Percentiles rank a stretch among this genome's conserved stretches.
Evolutionary conservation across 2,329 filamentous ascomycete genomes (phyloP).

Genomic region (Rugonectria rugulosa): DNA sequence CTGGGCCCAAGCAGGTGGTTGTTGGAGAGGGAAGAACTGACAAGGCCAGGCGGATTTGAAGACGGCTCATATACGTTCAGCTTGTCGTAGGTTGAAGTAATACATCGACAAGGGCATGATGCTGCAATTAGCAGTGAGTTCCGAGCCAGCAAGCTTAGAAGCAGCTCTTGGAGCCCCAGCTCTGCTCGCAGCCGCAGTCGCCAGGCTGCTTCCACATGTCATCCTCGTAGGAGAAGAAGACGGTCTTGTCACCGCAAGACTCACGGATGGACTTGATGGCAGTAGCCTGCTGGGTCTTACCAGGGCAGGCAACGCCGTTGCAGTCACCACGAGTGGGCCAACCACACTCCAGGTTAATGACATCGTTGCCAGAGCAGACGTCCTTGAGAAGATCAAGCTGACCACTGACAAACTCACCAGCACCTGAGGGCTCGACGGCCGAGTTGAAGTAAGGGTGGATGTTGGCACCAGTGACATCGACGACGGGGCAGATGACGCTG

Average conservation of each 20-base stretch:
- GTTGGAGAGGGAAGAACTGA: conserved; percentile 29
- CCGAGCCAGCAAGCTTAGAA: conserved; percentile 28
- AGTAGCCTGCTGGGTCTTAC: conserved; percentile 68
- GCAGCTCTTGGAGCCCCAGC: conserved; percentile 68
- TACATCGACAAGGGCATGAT: conserved; percentile 22
- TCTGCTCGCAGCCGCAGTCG: conserved; percentile 76
- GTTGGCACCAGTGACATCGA: conserved; percentile 86
- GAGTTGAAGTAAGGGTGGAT: conserved; percentile 95
- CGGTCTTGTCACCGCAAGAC: conserved; percentile 70
- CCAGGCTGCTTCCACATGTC: conserved; percentile 84
- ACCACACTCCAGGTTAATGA: conserved; percentile 88
- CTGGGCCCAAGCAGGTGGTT: conserved; percentile 3
- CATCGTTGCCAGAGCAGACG: conserved; percentile 75
- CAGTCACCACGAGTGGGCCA: conserved; percentile 77
- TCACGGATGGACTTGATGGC: conserved; percentile 77
- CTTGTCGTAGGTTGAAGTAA: conserved; percentile 28
- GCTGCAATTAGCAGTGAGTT: conserved; percentile 28
- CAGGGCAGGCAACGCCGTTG: conserved; percentile 78
- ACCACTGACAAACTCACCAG: conserved; percentile 77
- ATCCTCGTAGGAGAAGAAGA: conserved; percentile 83
- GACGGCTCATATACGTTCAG: conserved; percentile 41
- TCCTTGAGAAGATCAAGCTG: conserved; percentile 76
- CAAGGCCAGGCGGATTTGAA: conserved; percentile 33
- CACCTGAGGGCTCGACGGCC: conserved; percentile 65
- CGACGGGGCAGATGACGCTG: conserved; percentile 69